Percentiles rank a stretch among this genome's conserved stretches.
These are phyloP conservation scores for Cavenderia fasciculata DNA, from an alignment of 78 protist species.

Conservation along the genomic window DNA sequence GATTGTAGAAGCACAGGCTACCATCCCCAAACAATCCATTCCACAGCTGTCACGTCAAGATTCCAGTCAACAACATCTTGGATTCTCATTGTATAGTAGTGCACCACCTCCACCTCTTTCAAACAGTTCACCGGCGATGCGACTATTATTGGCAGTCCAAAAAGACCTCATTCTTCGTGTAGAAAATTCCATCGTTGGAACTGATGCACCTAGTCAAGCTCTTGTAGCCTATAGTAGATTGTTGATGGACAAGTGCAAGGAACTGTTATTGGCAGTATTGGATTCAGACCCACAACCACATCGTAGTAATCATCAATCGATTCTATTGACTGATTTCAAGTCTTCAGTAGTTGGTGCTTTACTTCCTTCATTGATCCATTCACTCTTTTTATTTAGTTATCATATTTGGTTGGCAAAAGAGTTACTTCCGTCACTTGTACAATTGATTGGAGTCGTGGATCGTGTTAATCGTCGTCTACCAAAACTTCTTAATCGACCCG, in stretches of 20 bases:
- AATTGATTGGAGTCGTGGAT: conserved; percentile 62
- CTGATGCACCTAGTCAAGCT: conserved; percentile 69
- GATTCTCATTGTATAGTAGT: conserved; percentile 46
- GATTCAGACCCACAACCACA: conserved; percentile 23
- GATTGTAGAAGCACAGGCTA: conserved; percentile 60
- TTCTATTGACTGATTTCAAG: conserved; percentile 56
- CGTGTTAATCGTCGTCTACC: conserved; percentile 63
- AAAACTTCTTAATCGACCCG: conserved; percentile 58
- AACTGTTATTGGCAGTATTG: conserved; percentile 42
- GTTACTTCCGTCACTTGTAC: conserved; percentile 53
- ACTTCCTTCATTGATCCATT: conserved; percentile 68
- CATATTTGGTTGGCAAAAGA: conserved; percentile 72
- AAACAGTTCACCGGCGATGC: conserved; percentile 62
- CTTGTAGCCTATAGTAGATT: conserved; percentile 48
- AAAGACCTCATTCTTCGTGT: conserved; percentile 55
- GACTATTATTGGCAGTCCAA: conserved; percentile 52
- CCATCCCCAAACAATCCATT: conserved; percentile 32
- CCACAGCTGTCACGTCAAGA: conserved; percentile 66
- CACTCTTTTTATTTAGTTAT: conserved; percentile 64
- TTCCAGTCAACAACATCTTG: conserved; percentile 28
- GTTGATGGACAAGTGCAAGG: conserved; percentile 68
- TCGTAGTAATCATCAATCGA: conserved; percentile 56
- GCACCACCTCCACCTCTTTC: conserved; percentile 56
- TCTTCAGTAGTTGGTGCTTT: conserved; percentile 81
- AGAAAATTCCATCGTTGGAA: conserved; percentile 16